Conservation (phyloP, 495 filamentous ascomycete genomes). For the Cudoniella acicularis region DNA sequence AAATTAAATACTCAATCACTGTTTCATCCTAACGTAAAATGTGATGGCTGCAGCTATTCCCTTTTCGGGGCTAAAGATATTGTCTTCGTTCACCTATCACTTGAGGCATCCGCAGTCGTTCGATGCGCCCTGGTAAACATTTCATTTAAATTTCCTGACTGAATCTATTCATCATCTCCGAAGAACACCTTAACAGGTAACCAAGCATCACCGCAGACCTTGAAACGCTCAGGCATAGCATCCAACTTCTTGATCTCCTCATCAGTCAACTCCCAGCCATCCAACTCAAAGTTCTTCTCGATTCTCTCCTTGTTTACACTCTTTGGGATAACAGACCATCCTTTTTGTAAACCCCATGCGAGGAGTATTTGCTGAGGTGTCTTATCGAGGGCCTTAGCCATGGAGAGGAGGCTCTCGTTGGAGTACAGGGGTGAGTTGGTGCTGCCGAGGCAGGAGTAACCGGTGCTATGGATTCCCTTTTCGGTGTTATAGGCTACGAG, state of each 20-base stretch:
- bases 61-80: no score
- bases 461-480: conserved; percentile 72
- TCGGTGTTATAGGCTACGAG: conserved; percentile 68
- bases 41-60: no score
- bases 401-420: conserved; percentile 62
- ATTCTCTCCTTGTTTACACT: conserved; percentile 72
- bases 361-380: conserved; percentile 60
- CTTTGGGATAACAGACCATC: conserved; percentile 75
- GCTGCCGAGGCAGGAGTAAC: conserved; percentile 72
- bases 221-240: conserved; percentile 63
- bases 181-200: conserved; percentile 81
- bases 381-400: conserved; percentile 68
- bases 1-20: no score
- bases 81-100: no score
- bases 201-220: conserved; percentile 69
- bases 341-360: conserved; percentile 73
- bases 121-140: no score
- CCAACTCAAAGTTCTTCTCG: conserved; percentile 63
- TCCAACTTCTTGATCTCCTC: conserved; percentile 63
- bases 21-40: no score
- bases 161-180: conserved; percentile 70
- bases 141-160: no score
- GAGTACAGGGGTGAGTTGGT: conserved; percentile 70
- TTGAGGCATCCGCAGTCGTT: no score
- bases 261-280: conserved; percentile 61